Evolutionary conservation across 768 basidiomycete genomes (phyloP), one percentile per base, ranked within the genome.

Genomic region (Lentinula sp.): DNA sequence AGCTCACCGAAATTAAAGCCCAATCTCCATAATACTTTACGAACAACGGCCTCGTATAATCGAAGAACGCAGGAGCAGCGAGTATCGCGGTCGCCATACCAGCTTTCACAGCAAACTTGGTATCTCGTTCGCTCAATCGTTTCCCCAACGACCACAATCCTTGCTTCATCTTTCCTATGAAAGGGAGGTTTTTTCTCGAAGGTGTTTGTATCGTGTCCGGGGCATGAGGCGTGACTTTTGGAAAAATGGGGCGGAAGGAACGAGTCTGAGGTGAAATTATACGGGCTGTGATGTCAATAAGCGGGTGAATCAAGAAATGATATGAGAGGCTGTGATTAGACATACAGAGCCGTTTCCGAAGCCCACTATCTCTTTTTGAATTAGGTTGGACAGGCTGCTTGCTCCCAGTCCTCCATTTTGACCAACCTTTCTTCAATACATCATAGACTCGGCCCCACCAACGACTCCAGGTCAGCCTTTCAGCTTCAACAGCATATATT

Each of bases 1-100:
- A 33, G 76, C 83, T 68, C 63, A 91, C 93, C 49, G 95, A 95
- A 57, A 98, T 91, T 68, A 99, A 75, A 1, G 94, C 94, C 96
- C 96, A 99, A 74, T 98, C 94, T 39, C 95, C 95, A 66, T 87
- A 83, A 66, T 89, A 94, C 51, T 86, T 82, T 46, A 91, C 77
- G 68, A 97, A 98, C 3, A 85, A 72, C 4, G 86, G 87, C 28
- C 95, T 79, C 0, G 91, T 95, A 16, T 72, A 63, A 57, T 91
- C 89, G 62, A 91, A 86, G 73, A 96, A 98, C 0, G 95, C 95
- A 2, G 95, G 95, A 0, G 89, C 81, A 0, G 95, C 88, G 3
- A 98, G 77, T 28, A 97, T 73, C 0, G 91, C 90, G 46, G 86
- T 86, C 1, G 90, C 90, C 76, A 92, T 85, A 20, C 90, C 93